phyloP scores from a whole-genome alignment of 352 stramenopile species.

The Globisporangium paroecandrum region DNA sequence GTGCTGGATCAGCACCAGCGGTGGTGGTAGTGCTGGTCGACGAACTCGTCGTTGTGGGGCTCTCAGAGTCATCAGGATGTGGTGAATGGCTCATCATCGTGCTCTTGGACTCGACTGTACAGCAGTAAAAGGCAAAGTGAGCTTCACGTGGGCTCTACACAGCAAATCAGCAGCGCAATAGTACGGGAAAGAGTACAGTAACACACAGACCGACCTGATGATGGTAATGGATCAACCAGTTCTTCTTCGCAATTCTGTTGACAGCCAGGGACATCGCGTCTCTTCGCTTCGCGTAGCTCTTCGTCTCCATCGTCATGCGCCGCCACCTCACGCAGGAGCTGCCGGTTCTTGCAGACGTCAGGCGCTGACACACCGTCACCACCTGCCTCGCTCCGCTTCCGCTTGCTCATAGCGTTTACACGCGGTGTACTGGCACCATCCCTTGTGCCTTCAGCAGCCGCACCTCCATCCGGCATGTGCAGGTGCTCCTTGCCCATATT shows the following conservation, averaged over 20 bases:
- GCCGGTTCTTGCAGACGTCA: neutral
- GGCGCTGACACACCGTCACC: neutral
- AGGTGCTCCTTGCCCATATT: neutral
- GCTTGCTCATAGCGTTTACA: neutral
- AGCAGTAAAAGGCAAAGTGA: neutral
- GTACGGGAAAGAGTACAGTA: neutral
- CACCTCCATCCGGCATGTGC: too few relatives aligned
- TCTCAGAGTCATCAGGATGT: neutral
- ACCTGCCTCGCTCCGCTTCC: neutral
- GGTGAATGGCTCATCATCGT: neutral
- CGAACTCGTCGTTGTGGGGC: neutral
- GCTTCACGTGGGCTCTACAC: neutral
- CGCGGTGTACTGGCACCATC: neutral
- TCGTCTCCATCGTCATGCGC: neutral
- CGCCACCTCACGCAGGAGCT: neutral
- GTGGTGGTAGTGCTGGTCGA: neutral
- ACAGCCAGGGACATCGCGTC: neutral
- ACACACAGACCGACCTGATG: neutral
- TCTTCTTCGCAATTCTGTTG: neutral
- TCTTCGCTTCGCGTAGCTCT: constrained; percentile 1
- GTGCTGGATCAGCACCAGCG: neutral
- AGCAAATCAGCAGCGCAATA: neutral
- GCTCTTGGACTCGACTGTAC: neutral
- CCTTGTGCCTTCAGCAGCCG: neutral
- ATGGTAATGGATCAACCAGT: neutral